These are phyloP conservation scores for Silybum marianum DNA, from an alignment of 129 eudicot species.

Conservation along the genomic window DNA sequence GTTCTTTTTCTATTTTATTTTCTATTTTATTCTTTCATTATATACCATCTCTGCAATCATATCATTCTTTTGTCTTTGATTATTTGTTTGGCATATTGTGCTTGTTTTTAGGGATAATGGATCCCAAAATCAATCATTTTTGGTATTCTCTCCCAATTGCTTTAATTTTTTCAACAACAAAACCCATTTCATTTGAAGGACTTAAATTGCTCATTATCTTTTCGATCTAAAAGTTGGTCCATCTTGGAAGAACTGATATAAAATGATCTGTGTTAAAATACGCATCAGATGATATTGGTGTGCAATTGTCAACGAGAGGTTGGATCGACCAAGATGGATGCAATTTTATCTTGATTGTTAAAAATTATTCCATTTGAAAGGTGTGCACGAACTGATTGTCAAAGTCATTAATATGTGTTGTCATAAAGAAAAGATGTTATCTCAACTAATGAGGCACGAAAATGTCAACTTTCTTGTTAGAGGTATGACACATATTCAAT, in stretches of 20 bases:
- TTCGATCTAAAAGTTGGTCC: not conserved
- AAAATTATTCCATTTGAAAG: not conserved
- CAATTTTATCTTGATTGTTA: not conserved
- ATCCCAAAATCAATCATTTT: slow-evolving; percentile 16
- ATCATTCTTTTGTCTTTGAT: slow-evolving; percentile 31
- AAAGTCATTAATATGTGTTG: not conserved
- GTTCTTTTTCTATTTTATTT: slow-evolving; percentile 1
- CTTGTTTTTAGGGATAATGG: slow-evolving; percentile 24
- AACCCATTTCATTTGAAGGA: too few relatives aligned
- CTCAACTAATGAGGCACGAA: not conserved
- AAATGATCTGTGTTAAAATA: not conserved
- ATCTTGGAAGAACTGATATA: not conserved
- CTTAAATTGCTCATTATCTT: too few relatives aligned
- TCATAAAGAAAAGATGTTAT: not conserved
- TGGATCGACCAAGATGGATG: not conserved
- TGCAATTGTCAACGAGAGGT: not conserved
- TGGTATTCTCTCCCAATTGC: not conserved
- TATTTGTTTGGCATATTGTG: slow-evolving; percentile 25
- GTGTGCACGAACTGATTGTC: not conserved
- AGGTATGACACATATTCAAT: not conserved
- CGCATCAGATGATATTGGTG: not conserved
- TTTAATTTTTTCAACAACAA: not conserved
- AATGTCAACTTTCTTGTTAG: not conserved
- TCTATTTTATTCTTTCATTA: slow-evolving; percentile 1
- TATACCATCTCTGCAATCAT: slow-evolving; percentile 20